A percentile compares a stretch with the other conserved stretches of the same genome.
phyloP scores from a whole-genome alignment of 352 stramenopile genomes.

The Elongisporangium anandrum region DNA sequence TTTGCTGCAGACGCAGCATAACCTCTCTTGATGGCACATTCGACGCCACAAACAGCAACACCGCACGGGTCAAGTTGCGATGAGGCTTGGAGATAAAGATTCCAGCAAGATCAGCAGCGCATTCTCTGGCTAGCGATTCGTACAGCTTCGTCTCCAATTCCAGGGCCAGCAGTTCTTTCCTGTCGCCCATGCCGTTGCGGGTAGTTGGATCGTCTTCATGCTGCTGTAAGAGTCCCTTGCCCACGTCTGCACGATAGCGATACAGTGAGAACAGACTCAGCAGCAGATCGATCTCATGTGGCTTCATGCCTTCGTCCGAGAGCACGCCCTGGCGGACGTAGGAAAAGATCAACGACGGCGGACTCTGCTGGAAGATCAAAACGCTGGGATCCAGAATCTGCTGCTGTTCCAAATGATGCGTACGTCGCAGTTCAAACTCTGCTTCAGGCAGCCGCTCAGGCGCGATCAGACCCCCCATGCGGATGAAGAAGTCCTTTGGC shows the following conservation, averaged over 20 bases:
- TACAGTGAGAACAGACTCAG: constrained; percentile 84
- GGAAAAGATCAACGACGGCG: constrained; percentile 67
- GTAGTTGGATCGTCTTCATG: constrained; percentile 2
- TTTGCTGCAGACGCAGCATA: constrained; percentile 42
- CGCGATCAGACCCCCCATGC: constrained; percentile 32
- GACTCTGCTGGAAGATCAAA: constrained; percentile 71
- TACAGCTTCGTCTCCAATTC: constrained; percentile 76
- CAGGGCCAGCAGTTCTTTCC: constrained; percentile 49
- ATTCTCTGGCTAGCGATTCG: constrained; percentile 63
- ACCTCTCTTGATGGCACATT: constrained; percentile 56
- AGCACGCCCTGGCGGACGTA: constrained; percentile 43
- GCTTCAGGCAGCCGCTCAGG: constrained; percentile 37
- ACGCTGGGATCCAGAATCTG: constrained; percentile 23
- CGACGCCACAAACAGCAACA: constrained; percentile 69
- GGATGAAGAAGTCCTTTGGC: constrained; percentile 30
- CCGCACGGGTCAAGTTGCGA: constrained; percentile 56
- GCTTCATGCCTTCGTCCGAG: constrained; percentile 18
- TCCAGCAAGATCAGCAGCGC: constrained; percentile 50
- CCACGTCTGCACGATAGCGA: constrained; percentile 79
- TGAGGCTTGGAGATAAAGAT: constrained; percentile 52
- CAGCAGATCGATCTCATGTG: constrained; percentile 68
- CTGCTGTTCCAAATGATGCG: constrained; percentile 5
- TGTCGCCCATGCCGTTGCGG: constrained; percentile 13
- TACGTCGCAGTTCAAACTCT: constrained; percentile 55
- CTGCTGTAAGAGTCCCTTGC: constrained; percentile 38